A percentile compares a stretch with the other conserved stretches of the same genome.
These are phyloP conservation scores for Brassica incana DNA, from an alignment of 345 rosid species.

Conservation along the genomic window DNA sequence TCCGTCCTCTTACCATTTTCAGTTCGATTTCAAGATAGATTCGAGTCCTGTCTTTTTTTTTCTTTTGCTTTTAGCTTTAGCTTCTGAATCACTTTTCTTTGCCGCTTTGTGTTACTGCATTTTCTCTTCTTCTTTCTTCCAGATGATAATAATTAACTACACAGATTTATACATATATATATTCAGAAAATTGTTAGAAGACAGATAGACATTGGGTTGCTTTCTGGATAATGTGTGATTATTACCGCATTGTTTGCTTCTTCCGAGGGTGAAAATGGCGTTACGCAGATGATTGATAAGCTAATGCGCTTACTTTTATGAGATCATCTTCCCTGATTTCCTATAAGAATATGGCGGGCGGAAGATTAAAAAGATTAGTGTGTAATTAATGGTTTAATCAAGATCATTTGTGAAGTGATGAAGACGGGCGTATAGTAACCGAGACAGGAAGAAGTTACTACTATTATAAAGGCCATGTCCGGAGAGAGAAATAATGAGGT, in stretches of 20 bases:
- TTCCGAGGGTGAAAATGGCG: conserved; percentile 1
- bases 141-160: not conserved
- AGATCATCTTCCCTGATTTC: not conserved
- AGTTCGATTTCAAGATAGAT: not conserved
- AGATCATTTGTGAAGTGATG: no score
- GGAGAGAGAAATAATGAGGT: not conserved
- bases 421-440: no score
- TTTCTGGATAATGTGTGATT: not conserved
- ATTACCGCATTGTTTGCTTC: conserved; percentile 5
- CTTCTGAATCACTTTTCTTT: conserved; percentile 20
- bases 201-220: not conserved
- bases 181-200: not conserved
- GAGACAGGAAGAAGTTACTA: no score
- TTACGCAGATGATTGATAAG: not conserved
- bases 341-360: conserved; percentile 10
- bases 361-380: conserved; percentile 1
- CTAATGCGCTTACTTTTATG: conserved; percentile 15
- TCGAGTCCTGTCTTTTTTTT: not conserved
- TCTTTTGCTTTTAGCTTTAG: conserved; percentile 1
- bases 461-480: conserved; percentile 15
- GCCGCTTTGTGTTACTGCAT: conserved; percentile 40
- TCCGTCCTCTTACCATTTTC: conserved; percentile 21
- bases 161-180: not conserved
- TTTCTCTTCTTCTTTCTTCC: not conserved
- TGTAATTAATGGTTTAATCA: not conserved